These are phyloP conservation scores for Trichoderma brevicompactum DNA, from an alignment of 2,329 filamentous ascomycete genomes.

Conservation along the genomic window DNA sequence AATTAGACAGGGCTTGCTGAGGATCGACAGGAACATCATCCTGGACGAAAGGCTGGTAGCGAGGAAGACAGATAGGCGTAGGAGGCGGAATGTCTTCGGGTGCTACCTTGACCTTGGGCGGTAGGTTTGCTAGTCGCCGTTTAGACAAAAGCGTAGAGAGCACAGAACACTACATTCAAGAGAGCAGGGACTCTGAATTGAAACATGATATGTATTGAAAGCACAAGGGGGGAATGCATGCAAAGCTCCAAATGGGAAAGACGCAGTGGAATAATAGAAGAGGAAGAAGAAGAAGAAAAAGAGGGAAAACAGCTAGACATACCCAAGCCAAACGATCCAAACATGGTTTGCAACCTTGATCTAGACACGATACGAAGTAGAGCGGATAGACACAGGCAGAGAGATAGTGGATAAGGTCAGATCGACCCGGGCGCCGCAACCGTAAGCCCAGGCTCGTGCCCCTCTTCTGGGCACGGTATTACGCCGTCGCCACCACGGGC, in stretches of 20 bases:
- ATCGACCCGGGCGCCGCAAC: conserved; percentile 15
- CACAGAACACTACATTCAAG: background rate
- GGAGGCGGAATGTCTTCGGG: conserved; percentile 60
- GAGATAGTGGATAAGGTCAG: conserved; percentile 16
- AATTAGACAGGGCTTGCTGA: conserved; percentile 49
- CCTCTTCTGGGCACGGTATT: conserved; percentile 16
- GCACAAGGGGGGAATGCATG: background rate
- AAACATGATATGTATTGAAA: background rate
- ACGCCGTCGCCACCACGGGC: conserved; percentile 12
- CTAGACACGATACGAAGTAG: background rate
- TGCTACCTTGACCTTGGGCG: conserved; percentile 39
- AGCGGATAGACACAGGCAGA: background rate
- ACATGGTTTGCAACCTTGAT: conserved; percentile 16
- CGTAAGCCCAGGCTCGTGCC: conserved; percentile 16
- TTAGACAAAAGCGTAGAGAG: conserved; percentile 8
- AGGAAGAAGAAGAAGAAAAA: background rate
- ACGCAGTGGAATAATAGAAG: background rate
- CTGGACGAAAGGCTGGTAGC: conserved; percentile 46
- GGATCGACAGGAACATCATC: conserved; percentile 39
- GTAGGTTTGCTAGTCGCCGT: conserved; percentile 33
- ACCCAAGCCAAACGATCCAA: conserved; percentile 28
- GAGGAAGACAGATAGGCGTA: conserved; percentile 59
- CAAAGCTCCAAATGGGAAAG: background rate
- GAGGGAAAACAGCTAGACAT: conserved; percentile 8
- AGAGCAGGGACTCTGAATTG: background rate